A percentile compares a stretch with the other conserved stretches of the same genome.
Evolutionary conservation across 1,139 yeast genomes (phyloP).

Genomic region (Blastobotrys proliferans): DNA sequence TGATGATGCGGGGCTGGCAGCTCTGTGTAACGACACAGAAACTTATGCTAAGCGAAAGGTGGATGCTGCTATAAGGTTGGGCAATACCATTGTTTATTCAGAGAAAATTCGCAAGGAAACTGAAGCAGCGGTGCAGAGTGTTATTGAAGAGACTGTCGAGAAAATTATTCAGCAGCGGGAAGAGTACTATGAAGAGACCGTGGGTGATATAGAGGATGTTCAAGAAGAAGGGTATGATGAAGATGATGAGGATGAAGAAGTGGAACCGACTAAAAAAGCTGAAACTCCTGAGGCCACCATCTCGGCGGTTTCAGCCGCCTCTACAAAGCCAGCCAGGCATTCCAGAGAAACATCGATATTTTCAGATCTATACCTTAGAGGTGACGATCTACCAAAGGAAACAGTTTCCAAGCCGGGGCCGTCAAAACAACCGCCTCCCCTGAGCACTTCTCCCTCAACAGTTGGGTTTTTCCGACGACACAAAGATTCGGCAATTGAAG

Average conservation of each 20-base stretch:
- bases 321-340: no score
- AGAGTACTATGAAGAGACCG: constrained; percentile 21
- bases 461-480: neutral
- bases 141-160: constrained; percentile 62
- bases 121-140: constrained; percentile 61
- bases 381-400: constrained; percentile 7
- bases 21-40: constrained; percentile 67
- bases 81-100: constrained; percentile 74
- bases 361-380: constrained; percentile 7
- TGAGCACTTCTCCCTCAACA: neutral
- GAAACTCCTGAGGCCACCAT: no score
- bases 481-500: neutral
- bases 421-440: neutral
- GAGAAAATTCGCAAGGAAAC: constrained; percentile 79
- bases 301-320: no score
- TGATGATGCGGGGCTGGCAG: constrained; percentile 60
- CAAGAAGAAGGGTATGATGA: constrained; percentile 21
- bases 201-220: constrained; percentile 23
- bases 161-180: constrained; percentile 32
- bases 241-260: constrained; percentile 5
- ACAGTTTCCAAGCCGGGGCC: neutral
- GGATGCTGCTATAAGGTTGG: constrained; percentile 68
- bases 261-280: neutral
- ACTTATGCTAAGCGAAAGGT: constrained; percentile 60
- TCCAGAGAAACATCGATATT: no score